Evolutionary conservation across 148 eudicot genomes (phyloP).

Genomic region (Rhododendron simsii): DNA sequence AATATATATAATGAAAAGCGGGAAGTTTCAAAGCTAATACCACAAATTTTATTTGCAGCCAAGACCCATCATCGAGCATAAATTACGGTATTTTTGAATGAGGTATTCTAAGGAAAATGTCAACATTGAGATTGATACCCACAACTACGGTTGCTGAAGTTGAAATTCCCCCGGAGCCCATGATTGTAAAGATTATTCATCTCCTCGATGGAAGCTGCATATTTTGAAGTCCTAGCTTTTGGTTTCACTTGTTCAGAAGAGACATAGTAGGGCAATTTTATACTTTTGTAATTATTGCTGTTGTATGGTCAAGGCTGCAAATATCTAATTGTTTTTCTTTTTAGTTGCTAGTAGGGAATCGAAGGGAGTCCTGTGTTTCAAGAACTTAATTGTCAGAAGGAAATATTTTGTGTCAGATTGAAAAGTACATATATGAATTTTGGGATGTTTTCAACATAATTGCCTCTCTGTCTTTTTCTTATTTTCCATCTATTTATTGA

Average conservation of each 20-base stretch:
- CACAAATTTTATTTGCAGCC: too few relatives aligned
- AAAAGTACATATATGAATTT: not conserved
- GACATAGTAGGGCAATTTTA: not conserved
- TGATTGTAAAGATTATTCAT: slow-evolving; percentile 7
- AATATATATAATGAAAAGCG: too few relatives aligned
- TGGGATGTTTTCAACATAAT: not conserved
- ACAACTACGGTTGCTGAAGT: slow-evolving; percentile 4
- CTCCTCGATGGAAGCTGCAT: not conserved
- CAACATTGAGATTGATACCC: not conserved
- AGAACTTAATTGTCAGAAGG: not conserved
- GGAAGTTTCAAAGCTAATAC: too few relatives aligned
- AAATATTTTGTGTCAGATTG: not conserved
- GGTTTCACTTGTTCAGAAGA: not conserved
- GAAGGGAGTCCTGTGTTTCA: not conserved
- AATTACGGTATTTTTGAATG: not conserved
- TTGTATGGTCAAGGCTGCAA: not conserved
- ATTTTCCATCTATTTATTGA: not conserved
- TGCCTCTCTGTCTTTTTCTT: not conserved
- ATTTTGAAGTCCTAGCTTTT: not conserved
- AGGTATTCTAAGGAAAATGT: not conserved
- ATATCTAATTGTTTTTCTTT: not conserved
- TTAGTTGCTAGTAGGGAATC: not conserved
- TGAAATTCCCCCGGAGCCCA: not conserved
- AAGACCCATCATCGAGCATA: too few relatives aligned
- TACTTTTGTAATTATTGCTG: slow-evolving; percentile 4